These are phyloP conservation scores for Phytophthora cryptogea DNA, from an alignment of 352 stramenopile genomes.

Conservation along the genomic window DNA sequence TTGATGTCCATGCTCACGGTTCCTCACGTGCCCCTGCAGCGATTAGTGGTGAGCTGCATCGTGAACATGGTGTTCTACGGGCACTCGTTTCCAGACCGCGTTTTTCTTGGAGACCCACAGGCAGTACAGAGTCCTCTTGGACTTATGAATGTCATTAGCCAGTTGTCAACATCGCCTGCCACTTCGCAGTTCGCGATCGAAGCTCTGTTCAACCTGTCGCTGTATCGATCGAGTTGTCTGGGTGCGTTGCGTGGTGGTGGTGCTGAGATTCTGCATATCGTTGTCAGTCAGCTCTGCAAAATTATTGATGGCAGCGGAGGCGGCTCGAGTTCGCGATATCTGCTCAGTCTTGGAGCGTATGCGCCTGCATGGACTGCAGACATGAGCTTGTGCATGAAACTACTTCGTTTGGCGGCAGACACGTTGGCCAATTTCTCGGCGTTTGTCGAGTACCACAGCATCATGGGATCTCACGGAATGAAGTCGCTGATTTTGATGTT, in stretches of 20 bases:
- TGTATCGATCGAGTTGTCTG: constrained; percentile 61
- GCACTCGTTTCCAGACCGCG: constrained; percentile 65
- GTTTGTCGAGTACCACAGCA: constrained; percentile 60
- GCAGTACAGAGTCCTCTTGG: constrained; percentile 70
- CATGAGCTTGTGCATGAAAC: constrained; percentile 24
- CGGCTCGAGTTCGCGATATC: constrained; percentile 26
- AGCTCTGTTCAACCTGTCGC: constrained; percentile 73
- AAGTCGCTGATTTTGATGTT: constrained; percentile 63
- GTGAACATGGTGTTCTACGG: constrained; percentile 75
- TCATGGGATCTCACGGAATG: constrained; percentile 51
- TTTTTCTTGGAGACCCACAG: constrained; percentile 76
- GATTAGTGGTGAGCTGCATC: constrained; percentile 64
- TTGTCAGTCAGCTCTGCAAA: constrained; percentile 55
- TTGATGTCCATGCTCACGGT: constrained; percentile 72
- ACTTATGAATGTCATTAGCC: constrained; percentile 63
- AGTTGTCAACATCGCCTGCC: constrained; percentile 37
- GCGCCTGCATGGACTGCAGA: constrained; percentile 28
- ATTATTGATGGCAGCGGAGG: constrained; percentile 40
- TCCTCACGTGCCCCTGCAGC: constrained; percentile 56
- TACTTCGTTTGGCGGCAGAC: constrained; percentile 56
- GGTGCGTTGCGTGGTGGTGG: constrained; percentile 58
- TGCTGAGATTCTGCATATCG: constrained; percentile 56
- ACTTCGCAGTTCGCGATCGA: constrained; percentile 67
- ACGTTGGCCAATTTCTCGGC: constrained; percentile 75
- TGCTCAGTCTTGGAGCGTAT: constrained; percentile 3